Percentiles rank a stretch among this genome's conserved stretches.
These are phyloP conservation scores for Fusarium torreyae DNA, from an alignment of 2,329 filamentous ascomycete genomes.

Conservation along the genomic window DNA sequence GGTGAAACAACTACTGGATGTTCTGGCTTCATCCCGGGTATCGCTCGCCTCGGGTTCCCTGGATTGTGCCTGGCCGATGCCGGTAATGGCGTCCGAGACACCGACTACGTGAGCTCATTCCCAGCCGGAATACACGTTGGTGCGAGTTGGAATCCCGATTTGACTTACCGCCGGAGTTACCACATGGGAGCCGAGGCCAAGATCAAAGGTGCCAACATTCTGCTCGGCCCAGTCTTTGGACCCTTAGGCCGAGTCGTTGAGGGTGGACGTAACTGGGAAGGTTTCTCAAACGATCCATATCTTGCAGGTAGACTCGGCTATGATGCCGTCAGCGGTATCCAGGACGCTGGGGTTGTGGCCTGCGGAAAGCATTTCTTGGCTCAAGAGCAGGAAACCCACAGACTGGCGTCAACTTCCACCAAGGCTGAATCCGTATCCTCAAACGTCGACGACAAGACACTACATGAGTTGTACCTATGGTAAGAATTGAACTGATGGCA, in stretches of 20 bases:
- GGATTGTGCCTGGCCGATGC: slow-evolving; percentile 22
- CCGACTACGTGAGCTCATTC: slow-evolving; percentile 23
- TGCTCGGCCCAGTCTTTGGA: slow-evolving; percentile 13
- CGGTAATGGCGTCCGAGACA: slow-evolving; percentile 14
- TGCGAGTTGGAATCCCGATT: slow-evolving; percentile 25
- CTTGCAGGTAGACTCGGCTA: slow-evolving; percentile 2
- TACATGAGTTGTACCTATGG: slow-evolving; percentile 81
- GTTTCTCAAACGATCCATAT: slow-evolving; percentile 23
- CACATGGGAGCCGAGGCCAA: slow-evolving; percentile 26
- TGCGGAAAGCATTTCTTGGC: slow-evolving; percentile 25
- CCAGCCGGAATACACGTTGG: slow-evolving; percentile 23
- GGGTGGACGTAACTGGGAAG: slow-evolving; percentile 19
- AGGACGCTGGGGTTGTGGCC: slow-evolving; percentile 19
- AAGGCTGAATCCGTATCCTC: slow-evolving; percentile 7
- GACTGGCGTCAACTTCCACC: neutral
- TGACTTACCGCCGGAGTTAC: slow-evolving; percentile 20
- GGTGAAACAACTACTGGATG: slow-evolving; percentile 8
- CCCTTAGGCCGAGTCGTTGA: slow-evolving; percentile 16
- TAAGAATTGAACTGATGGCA: neutral
- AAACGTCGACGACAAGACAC: slow-evolving; percentile 27
- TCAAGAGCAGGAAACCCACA: slow-evolving; percentile 19
- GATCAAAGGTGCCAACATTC: slow-evolving; percentile 7
- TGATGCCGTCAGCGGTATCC: slow-evolving; percentile 19
- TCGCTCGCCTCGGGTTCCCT: slow-evolving; percentile 4
- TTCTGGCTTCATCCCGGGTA: slow-evolving; percentile 11